phyloP scores from a whole-genome alignment of 257 asterid species.

The Oldenlandia corymbosa region DNA sequence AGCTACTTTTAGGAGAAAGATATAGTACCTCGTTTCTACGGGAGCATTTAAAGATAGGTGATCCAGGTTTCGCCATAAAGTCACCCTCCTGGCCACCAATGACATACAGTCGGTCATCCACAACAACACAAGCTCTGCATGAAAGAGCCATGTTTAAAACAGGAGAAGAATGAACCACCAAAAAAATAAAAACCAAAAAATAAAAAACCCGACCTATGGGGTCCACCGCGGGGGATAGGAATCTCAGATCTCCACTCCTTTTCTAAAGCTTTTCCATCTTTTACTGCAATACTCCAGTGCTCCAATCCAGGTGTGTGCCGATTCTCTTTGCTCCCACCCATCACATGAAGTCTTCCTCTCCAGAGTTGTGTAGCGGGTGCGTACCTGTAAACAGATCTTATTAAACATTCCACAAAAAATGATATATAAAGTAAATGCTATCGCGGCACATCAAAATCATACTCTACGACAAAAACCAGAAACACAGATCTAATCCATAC shows the following conservation, averaged over 20 bases:
- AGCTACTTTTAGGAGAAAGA: background rate
- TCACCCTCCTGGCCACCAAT: constrained; percentile 95
- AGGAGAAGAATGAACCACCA: constrained; percentile 1
- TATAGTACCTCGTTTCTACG: constrained; percentile 72
- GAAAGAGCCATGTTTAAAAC: constrained; percentile 12
- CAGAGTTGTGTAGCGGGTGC: constrained; percentile 96
- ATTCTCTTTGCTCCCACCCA: constrained; percentile 97
- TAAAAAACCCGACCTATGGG: too few relatives aligned
- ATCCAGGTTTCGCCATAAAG: constrained; percentile 94
- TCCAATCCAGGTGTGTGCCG: constrained; percentile 66
- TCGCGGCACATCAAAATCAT: background rate
- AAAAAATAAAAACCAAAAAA: constrained; percentile 16
- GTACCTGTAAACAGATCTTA: constrained; percentile 50
- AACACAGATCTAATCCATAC: background rate
- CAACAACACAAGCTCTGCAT: constrained; percentile 78
- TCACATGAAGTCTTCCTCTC: constrained; percentile 92
- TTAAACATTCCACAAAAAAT: constrained; percentile 11
- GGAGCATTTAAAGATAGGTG: constrained; percentile 88
- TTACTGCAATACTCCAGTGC: constrained; percentile 91
- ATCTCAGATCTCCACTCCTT: constrained; percentile 71
- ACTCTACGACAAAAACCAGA: background rate
- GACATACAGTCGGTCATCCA: constrained; percentile 56
- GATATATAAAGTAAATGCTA: background rate
- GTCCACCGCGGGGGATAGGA: constrained; percentile 95
- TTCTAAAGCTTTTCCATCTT: constrained; percentile 75